A percentile compares a stretch with the other conserved stretches of the same genome.
phyloP scores from a whole-genome alignment of 371 early-diverging fungal genomes.

The Basidiobolus meristosporus region DNA sequence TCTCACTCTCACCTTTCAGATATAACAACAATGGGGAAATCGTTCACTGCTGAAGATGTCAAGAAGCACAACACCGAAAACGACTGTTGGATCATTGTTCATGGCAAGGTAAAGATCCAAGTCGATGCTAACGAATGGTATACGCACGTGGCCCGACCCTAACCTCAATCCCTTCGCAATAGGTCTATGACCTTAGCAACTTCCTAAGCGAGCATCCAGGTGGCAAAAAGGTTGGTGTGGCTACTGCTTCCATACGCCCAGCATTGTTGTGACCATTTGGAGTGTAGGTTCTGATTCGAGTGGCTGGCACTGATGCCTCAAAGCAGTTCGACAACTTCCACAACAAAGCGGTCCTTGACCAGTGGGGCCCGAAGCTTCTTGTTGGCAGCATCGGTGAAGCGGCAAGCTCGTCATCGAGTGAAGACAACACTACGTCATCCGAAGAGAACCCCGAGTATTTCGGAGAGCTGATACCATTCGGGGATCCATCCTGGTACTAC shows the following conservation, averaged over 20 bases:
- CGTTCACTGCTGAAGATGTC: conserved; percentile 46
- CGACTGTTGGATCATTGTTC: conserved; percentile 86
- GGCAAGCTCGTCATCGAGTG: conserved; percentile 3
- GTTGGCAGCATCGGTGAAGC: conserved; percentile 30
- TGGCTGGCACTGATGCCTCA: conserved; percentile 71
- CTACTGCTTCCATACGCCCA: too few species aligned
- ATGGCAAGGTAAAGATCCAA: conserved; percentile 49
- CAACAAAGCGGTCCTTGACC: conserved; percentile 30
- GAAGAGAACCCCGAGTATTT: conserved; percentile 15
- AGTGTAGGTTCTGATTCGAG: conserved; percentile 48
- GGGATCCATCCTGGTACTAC: conserved; percentile 76
- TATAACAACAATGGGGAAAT: conserved; percentile 4
- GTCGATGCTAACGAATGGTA: too few species aligned
- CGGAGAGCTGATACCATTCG: conserved; percentile 62
- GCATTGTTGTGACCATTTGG: too few species aligned
- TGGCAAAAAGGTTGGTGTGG: conserved; percentile 24
- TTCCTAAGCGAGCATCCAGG: conserved; percentile 85
- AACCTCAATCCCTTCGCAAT: too few species aligned
- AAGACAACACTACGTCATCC: conserved; percentile 4
- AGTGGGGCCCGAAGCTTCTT: conserved; percentile 27
- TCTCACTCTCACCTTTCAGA: too few species aligned
- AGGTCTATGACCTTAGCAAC: conserved; percentile 47
- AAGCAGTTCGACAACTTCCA: conserved; percentile 81
- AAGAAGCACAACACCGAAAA: conserved; percentile 42
- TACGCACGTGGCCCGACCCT: too few species aligned